Conservation (phyloP, 495 filamentous ascomycete species). For the Penicillium malachiteum region DNA sequence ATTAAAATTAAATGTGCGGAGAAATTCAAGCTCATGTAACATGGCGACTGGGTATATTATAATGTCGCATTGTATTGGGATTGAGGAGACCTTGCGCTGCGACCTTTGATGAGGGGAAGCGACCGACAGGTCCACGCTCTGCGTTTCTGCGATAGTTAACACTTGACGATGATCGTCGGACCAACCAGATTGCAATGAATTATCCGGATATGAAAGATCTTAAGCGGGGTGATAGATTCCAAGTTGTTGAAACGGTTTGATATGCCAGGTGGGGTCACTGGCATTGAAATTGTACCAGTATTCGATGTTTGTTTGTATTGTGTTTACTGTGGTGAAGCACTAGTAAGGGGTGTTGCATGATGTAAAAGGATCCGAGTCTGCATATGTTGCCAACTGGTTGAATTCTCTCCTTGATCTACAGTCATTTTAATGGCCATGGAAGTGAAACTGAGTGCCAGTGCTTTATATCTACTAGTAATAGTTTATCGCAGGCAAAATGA, state of each 20-base stretch:
- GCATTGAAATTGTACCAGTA: no score
- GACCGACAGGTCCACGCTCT: slow-evolving; percentile 11
- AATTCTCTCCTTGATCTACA: no score
- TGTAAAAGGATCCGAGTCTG: neutral
- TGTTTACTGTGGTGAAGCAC: no score
- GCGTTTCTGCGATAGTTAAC: neutral
- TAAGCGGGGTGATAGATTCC: neutral
- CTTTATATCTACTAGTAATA: no score
- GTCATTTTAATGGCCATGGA: no score
- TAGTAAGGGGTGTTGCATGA: neutral
- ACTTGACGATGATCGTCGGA: slow-evolving; percentile 10
- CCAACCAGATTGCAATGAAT: slow-evolving; percentile 12
- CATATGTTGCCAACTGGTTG: no score
- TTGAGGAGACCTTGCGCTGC: slow-evolving; percentile 11
- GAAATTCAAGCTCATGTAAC: slow-evolving; percentile 11
- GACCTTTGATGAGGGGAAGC: slow-evolving; percentile 9
- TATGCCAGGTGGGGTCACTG: neutral
- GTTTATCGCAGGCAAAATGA: no score
- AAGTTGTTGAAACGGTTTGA: neutral
- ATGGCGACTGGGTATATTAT: neutral
- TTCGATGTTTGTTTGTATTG: no score
- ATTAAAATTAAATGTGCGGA: slow-evolving; percentile 1
- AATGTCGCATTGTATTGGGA: slow-evolving; percentile 11
- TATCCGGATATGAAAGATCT: slow-evolving; percentile 1
- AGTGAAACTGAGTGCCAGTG: no score